phyloP scores from a whole-genome alignment of 371 early-diverging fungal species.

The Smittium culicis region DNA sequence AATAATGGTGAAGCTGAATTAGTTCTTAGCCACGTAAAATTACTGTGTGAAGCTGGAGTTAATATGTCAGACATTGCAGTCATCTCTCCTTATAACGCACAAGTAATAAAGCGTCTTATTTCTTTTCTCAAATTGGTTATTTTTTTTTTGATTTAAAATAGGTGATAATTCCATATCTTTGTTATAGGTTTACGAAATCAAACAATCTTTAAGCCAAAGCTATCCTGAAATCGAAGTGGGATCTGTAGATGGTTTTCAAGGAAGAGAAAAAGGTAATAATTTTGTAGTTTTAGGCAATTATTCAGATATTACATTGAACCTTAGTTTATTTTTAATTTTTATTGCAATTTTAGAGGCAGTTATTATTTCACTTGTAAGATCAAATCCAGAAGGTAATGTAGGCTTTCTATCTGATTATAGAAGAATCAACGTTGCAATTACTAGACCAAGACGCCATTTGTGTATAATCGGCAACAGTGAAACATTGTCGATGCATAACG shows the following conservation, averaged over 20 bases:
- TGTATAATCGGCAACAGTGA: slow-evolving; percentile 73
- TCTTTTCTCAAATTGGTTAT: slow-evolving; percentile 3
- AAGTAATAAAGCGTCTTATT: slow-evolving; percentile 35
- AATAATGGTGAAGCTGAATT: slow-evolving; percentile 65
- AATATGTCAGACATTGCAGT: slow-evolving; percentile 52
- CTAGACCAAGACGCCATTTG: slow-evolving; percentile 76
- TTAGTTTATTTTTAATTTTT: no score
- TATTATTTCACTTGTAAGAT: slow-evolving; percentile 71
- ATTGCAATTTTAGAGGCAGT: slow-evolving; percentile 68
- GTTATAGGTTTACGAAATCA: no score
- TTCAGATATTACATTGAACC: no score
- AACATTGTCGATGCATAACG: no score
- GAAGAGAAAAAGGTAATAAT: slow-evolving; percentile 65
- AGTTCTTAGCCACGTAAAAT: slow-evolving; percentile 43
- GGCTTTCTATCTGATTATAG: slow-evolving; percentile 82
- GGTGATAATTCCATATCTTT: no score
- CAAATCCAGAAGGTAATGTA: slow-evolving; percentile 60
- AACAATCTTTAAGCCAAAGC: no score
- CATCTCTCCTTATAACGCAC: slow-evolving; percentile 74
- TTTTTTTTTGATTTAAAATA: no score
- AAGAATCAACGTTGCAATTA: slow-evolving; percentile 87
- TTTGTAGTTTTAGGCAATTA: no score
- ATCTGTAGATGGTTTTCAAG: slow-evolving; percentile 94
- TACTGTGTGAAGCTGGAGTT: slow-evolving; percentile 48
- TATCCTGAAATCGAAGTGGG: slow-evolving; percentile 77